phyloP scores from a whole-genome alignment of 331 rosid species.

The Stylosanthes scabra region DNA sequence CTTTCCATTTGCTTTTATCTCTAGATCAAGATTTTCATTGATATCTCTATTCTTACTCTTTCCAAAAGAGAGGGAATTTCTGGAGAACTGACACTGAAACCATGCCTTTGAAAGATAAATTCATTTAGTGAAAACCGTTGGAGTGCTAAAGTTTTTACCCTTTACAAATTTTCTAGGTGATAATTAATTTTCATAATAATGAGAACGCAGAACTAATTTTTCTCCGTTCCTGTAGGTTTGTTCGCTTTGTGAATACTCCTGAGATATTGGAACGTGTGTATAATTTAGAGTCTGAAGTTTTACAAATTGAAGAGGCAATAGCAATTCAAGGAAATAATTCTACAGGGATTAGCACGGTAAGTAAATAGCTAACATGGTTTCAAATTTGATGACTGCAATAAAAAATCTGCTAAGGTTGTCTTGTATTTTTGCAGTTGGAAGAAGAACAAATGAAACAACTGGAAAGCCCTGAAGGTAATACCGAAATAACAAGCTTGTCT shows the following conservation, averaged over 20 bases:
- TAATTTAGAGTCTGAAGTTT: conserved; percentile 80
- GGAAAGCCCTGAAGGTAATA: conserved; percentile 65
- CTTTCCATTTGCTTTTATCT: conserved; percentile 11
- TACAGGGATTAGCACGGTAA: conserved; percentile 58
- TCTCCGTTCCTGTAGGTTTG: conserved; percentile 65
- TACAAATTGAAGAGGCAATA: conserved; percentile 92
- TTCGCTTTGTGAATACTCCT: conserved; percentile 96
- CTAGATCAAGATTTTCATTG: conserved; percentile 10
- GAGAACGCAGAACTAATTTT: conserved; percentile 32
- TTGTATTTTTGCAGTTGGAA: conserved; percentile 64
- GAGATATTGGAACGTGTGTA: conserved; percentile 94
- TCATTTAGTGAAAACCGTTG: conserved; percentile 33
- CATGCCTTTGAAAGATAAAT: conserved; percentile 29
- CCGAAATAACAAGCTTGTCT: conserved; percentile 32
- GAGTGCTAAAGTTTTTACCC: conserved; percentile 20
- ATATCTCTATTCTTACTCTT: conserved; percentile 28
- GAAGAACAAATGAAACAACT: conserved; percentile 63
- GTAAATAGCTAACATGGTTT: conserved; percentile 38
- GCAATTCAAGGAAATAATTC: conserved; percentile 83
- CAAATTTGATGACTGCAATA: conserved; percentile 1
- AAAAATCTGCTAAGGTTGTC: conserved; percentile 44
- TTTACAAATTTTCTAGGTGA: conserved; percentile 14
- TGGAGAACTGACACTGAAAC: conserved; percentile 31
- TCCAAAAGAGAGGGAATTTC: conserved; percentile 28
- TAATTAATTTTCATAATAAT: neutral